phyloP scores from a whole-genome alignment of 192 early-diverging fungal genomes.

The Dissophora globulifera region DNA sequence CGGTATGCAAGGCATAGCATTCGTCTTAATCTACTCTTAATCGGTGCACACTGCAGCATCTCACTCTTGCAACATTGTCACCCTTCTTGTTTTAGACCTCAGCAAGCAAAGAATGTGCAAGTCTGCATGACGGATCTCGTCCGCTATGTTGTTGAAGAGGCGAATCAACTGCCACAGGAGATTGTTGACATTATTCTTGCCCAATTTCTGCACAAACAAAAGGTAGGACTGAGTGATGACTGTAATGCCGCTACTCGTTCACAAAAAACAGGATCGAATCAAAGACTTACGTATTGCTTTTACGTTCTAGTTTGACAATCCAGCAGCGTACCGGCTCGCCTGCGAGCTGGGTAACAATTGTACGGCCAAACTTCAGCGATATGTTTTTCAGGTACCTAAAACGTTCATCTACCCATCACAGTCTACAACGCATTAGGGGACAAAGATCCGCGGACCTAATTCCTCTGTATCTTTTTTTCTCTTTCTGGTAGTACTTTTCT shows the following conservation, averaged over 20 bases:
- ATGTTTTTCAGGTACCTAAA: slow-evolving; percentile 80
- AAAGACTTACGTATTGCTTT: not conserved
- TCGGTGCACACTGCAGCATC: no score
- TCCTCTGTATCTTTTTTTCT: not conserved
- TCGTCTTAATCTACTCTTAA: not conserved
- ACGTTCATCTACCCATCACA: not conserved
- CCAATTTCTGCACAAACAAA: slow-evolving; percentile 77
- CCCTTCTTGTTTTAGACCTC: slow-evolving; percentile 56
- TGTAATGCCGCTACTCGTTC: no score
- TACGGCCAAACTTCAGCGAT: slow-evolving; percentile 87
- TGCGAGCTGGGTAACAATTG: slow-evolving; percentile 80
- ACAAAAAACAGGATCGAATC: not conserved
- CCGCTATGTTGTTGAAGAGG: slow-evolving; percentile 85
- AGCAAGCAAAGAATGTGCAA: slow-evolving; percentile 81
- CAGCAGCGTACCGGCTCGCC: slow-evolving; percentile 79
- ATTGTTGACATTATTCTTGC: slow-evolving; percentile 86
- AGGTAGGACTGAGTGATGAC: slow-evolving; percentile 43
- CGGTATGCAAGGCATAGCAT: slow-evolving; percentile 47
- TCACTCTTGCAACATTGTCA: not conserved
- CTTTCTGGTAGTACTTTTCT: slow-evolving; percentile 82
- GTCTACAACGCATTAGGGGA: no score
- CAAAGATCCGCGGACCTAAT: not conserved
- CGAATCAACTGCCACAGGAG: slow-evolving; percentile 74
- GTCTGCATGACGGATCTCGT: slow-evolving; percentile 84
- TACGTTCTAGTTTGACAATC: slow-evolving; percentile 62